Evolutionary conservation across 331 rosid genomes (phyloP).

Genomic region (Malus hybrid): DNA sequence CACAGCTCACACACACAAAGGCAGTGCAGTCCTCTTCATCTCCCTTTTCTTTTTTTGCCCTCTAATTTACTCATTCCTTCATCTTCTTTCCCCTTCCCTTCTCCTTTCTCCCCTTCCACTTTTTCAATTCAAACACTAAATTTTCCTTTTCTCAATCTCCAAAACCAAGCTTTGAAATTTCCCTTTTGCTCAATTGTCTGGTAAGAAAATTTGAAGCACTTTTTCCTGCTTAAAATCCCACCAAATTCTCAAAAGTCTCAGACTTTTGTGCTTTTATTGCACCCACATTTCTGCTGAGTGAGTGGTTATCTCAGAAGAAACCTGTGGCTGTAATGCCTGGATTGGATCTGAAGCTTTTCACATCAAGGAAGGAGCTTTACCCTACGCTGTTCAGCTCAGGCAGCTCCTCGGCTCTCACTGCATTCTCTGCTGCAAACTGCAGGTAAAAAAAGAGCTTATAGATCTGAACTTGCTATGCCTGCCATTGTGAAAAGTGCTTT

Average conservation of each 20-base stretch:
- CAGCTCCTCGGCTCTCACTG: conserved; percentile 1
- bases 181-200: neutral
- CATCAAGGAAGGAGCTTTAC: neutral
- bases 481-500: conserved; percentile 15
- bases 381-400: neutral
- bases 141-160: neutral
- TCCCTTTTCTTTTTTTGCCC: neutral
- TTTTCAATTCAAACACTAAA: conserved; percentile 1
- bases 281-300: conserved; percentile 11
- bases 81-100: neutral
- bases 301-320: neutral
- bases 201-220: neutral
- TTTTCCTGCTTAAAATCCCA: neutral
- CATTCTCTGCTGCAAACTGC: conserved; percentile 1
- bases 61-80: neutral
- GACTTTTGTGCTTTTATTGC: neutral
- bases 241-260: neutral
- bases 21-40: neutral
- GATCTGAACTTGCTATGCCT: conserved; percentile 35
- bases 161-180: neutral
- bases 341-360: conserved; percentile 24
- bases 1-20: neutral
- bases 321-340: conserved; percentile 4
- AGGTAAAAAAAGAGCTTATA: conserved; percentile 14
- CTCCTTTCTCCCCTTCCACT: neutral